Percentiles rank a stretch among this genome's conserved stretches.
Evolutionary conservation across 768 basidiomycete genomes (phyloP).

Genomic region (Termitomyces sp.): DNA sequence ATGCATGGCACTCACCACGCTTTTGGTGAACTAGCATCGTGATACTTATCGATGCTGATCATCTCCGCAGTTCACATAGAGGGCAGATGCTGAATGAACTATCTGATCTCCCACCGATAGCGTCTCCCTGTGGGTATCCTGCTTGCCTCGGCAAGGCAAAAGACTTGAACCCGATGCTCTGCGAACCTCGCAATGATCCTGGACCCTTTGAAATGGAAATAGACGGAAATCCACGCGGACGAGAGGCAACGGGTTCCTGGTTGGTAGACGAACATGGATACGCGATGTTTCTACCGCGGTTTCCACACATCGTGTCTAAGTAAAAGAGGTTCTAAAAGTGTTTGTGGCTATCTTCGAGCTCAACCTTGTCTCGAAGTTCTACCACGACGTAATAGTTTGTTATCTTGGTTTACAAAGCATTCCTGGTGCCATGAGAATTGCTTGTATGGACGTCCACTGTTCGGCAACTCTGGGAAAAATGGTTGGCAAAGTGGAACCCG

Average conservation of each 20-base stretch:
- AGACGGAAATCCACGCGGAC: neutral
- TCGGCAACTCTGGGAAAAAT: conserved; percentile 2
- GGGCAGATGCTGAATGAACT: neutral
- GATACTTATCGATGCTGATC: conserved; percentile 7
- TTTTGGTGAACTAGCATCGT: neutral
- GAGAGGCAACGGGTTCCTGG: conserved; percentile 13
- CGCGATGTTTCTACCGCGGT: conserved; percentile 11
- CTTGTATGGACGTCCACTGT: neutral
- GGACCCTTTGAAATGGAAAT: conserved; percentile 5
- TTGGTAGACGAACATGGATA: conserved; percentile 11
- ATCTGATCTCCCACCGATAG: conserved; percentile 14
- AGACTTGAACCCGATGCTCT: neutral
- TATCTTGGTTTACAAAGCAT: neutral
- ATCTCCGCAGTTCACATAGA: neutral
- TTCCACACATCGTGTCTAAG: conserved; percentile 8
- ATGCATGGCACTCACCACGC: conserved; percentile 3
- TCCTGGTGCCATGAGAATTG: neutral
- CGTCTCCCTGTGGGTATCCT: neutral
- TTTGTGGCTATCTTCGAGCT: neutral
- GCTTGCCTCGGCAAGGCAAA: conserved; percentile 3
- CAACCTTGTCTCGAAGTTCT: neutral
- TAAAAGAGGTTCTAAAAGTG: neutral
- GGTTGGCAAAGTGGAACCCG: neutral
- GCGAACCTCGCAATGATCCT: neutral
- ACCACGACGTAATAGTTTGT: conserved; percentile 1